Percentiles rank a stretch among this genome's conserved stretches.
Evolutionary conservation across 2,329 filamentous ascomycete genomes (phyloP).

Genomic region (Myriangium duriaei): DNA sequence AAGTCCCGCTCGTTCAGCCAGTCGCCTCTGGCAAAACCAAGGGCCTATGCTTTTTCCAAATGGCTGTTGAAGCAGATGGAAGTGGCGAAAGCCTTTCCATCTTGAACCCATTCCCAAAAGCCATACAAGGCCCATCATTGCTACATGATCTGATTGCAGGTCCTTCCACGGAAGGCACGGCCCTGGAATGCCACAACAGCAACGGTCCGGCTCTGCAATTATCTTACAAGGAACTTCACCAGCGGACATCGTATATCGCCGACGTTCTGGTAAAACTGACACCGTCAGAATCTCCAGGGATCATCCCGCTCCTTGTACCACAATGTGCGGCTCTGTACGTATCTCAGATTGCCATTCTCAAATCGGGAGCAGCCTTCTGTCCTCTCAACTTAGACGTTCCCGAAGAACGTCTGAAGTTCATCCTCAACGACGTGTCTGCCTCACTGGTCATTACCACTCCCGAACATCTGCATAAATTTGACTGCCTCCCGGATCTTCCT

Average conservation of each 20-base stretch:
- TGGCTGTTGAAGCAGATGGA: too few relatives aligned
- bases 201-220: conserved; percentile 36
- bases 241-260: conserved; percentile 44
- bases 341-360: conserved; percentile 62
- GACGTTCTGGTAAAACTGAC: conserved; percentile 29
- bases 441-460: conserved; percentile 52
- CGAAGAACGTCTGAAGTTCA: conserved; percentile 63
- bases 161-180: conserved; percentile 28
- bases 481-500: conserved; percentile 22
- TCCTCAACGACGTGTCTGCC: conserved; percentile 64
- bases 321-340: conserved; percentile 71
- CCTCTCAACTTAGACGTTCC: conserved; percentile 71
- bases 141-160: conserved; percentile 51
- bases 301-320: conserved; percentile 66
- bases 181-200: conserved; percentile 51
- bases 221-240: conserved; percentile 53
- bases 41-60: too few relatives aligned
- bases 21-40: too few relatives aligned
- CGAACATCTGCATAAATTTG: conserved; percentile 31
- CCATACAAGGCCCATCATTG: conserved; percentile 41
- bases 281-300: conserved; percentile 20
- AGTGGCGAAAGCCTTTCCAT: conserved; percentile 37
- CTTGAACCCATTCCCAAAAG: conserved; percentile 42
- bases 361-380: conserved; percentile 75
- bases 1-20: too few relatives aligned